Evolutionary conservation across 2,329 filamentous ascomycete species (phyloP).

Genomic region (Lithohypha guttulata): DNA sequence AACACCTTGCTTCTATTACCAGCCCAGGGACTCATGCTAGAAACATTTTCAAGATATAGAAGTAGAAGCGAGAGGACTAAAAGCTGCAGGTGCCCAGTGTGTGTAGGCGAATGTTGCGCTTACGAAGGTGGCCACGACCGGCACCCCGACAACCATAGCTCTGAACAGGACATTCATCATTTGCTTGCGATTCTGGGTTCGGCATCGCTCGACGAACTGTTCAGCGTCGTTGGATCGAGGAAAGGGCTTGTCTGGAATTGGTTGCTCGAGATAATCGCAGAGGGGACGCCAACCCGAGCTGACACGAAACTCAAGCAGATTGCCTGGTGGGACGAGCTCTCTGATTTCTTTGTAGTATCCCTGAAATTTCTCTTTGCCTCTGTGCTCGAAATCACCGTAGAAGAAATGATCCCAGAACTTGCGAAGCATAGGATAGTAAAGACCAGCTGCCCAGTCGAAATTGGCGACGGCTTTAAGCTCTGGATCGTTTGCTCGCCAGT

Average conservation of each 20-base stretch:
- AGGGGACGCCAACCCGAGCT: slow-evolving; percentile 45
- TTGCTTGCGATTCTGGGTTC: slow-evolving; percentile 43
- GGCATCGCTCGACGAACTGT: slow-evolving; percentile 45
- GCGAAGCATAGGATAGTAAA: slow-evolving; percentile 60
- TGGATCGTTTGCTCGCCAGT: slow-evolving; percentile 55
- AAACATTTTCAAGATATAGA: slow-evolving; percentile 4
- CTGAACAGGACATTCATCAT: slow-evolving; percentile 46
- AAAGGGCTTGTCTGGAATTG: slow-evolving; percentile 39
- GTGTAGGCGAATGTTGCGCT: slow-evolving; percentile 32
- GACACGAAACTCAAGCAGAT: slow-evolving; percentile 44
- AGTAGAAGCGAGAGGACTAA: neutral
- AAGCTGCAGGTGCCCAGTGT: slow-evolving; percentile 24
- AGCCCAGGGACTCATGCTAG: no score
- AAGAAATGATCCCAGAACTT: slow-evolving; percentile 62
- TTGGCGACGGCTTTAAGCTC: slow-evolving; percentile 47
- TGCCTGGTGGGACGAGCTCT: slow-evolving; percentile 37
- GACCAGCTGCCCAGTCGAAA: slow-evolving; percentile 53
- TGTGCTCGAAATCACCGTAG: slow-evolving; percentile 54
- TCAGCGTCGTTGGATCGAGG: slow-evolving; percentile 45
- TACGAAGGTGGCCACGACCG: slow-evolving; percentile 36
- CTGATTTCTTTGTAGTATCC: slow-evolving; percentile 46
- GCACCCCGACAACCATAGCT: slow-evolving; percentile 39
- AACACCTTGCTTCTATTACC: no score
- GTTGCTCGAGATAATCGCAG: slow-evolving; percentile 44
- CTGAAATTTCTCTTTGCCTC: slow-evolving; percentile 53